phyloP scores from a whole-genome alignment of 306 rosid species.

The Quercus aquifolioides region DNA sequence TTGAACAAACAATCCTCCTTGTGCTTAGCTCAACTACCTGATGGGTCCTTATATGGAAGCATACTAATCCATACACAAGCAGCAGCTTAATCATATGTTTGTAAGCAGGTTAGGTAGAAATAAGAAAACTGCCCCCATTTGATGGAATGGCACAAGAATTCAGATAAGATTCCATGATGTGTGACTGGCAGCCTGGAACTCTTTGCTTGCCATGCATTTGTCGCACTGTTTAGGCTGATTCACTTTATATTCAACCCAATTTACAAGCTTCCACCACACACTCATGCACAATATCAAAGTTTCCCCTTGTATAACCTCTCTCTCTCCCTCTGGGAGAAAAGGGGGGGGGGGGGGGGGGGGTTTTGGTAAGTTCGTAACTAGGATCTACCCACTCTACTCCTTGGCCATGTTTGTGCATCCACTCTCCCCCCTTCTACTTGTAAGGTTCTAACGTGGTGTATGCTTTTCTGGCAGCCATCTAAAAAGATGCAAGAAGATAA shows the following conservation, averaged over 20 bases:
- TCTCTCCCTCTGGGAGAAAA: background rate
- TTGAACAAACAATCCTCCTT: no score
- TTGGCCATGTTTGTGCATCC: no score
- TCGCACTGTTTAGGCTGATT: background rate
- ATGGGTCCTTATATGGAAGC: background rate
- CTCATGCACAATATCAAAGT: background rate
- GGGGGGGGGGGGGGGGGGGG: no score
- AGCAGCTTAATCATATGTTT: background rate
- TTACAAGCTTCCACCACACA: background rate
- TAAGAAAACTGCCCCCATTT: background rate
- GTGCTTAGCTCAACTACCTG: no score
- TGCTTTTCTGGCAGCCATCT: slow-evolving; percentile 43
- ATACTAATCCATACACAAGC: background rate
- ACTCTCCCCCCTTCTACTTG: background rate
- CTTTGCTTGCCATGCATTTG: background rate
- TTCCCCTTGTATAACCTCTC: background rate
- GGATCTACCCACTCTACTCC: no score
- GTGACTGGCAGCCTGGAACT: background rate
- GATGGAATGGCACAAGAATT: background rate
- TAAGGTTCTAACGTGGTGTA: background rate
- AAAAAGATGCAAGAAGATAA: slow-evolving; percentile 35
- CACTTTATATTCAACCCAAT: background rate
- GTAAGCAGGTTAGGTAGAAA: background rate
- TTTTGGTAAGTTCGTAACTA: background rate
- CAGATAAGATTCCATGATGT: background rate